Evolutionary conservation across 2,329 filamentous ascomycete genomes (phyloP).

Genomic region (Neurospora sp.): DNA sequence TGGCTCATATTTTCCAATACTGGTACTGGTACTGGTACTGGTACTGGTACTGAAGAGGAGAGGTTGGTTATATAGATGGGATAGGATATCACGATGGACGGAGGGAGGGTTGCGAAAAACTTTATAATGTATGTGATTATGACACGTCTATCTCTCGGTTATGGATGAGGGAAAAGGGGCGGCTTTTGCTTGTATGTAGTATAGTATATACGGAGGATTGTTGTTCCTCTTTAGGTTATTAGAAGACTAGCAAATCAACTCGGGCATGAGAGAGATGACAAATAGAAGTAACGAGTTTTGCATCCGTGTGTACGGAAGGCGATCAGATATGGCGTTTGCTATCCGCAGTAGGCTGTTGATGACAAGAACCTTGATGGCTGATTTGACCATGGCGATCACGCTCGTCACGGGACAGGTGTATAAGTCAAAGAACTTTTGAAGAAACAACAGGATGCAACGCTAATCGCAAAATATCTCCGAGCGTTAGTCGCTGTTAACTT

Average conservation of each 20-base stretch:
- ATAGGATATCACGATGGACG: not conserved
- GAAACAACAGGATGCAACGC: not conserved
- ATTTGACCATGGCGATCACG: not conserved
- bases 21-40: too few species aligned
- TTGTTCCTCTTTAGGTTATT: not conserved
- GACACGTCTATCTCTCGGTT: not conserved
- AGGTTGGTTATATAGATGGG: not conserved
- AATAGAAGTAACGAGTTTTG: not conserved
- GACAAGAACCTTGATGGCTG: not conserved
- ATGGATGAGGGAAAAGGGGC: not conserved
- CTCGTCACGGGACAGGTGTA: too few species aligned
- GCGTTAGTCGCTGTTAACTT: not conserved
- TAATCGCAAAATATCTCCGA: not conserved
- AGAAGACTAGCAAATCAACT: not conserved
- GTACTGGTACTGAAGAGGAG: not conserved
- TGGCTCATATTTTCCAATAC: not conserved
- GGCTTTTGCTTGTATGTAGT: not conserved
- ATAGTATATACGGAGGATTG: not conserved
- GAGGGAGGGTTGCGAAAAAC: not conserved
- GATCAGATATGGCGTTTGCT: not conserved
- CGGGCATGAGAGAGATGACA: not conserved
- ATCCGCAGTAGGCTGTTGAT: not conserved
- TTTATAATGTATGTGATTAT: not conserved
- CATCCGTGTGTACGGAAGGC: not conserved
- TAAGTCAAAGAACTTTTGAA: too few species aligned